A percentile compares a stretch with the other conserved stretches of the same genome.
phyloP scores from a whole-genome alignment of 371 early-diverging fungal genomes.

The Haplosporangium sp. region DNA sequence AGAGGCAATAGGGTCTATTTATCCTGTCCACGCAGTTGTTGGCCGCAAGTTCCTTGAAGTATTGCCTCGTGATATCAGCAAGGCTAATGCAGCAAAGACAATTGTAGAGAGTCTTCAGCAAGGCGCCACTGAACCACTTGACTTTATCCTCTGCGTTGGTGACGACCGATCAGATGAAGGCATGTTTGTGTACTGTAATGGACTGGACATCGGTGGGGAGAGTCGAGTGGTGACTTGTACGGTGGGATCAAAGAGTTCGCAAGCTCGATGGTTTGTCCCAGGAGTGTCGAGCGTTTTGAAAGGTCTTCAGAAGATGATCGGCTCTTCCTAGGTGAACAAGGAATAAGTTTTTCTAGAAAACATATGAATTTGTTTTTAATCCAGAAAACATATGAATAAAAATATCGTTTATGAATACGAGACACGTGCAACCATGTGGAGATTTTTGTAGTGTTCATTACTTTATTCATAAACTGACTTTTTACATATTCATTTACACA shows the following conservation, averaged over 20 bases:
- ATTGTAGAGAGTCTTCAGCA: constrained; percentile 62
- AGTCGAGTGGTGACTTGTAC: constrained; percentile 66
- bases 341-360: background rate
- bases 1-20: constrained; percentile 83
- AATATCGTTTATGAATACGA: too few relatives aligned
- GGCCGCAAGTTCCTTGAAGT: constrained; percentile 95
- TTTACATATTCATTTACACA: background rate
- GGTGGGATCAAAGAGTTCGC: constrained; percentile 69
- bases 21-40: constrained; percentile 88
- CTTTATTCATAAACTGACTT: background rate
- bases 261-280: constrained; percentile 68
- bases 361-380: too few relatives aligned
- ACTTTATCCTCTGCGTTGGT: constrained; percentile 82
- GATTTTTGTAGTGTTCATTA: background rate
- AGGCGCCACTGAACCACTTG: constrained; percentile 51
- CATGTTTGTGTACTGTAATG: constrained; percentile 81
- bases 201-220: constrained; percentile 50
- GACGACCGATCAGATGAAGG: constrained; percentile 89
- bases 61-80: constrained; percentile 77
- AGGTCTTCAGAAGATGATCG: constrained; percentile 51
- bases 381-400: too few relatives aligned
- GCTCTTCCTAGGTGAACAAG: background rate
- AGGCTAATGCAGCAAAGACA: constrained; percentile 69
- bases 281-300: constrained; percentile 63
- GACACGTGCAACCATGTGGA: background rate